These are phyloP conservation scores for Ambrosiella cleistominuta DNA, from an alignment of 2,329 filamentous ascomycete genomes.

Conservation along the genomic window DNA sequence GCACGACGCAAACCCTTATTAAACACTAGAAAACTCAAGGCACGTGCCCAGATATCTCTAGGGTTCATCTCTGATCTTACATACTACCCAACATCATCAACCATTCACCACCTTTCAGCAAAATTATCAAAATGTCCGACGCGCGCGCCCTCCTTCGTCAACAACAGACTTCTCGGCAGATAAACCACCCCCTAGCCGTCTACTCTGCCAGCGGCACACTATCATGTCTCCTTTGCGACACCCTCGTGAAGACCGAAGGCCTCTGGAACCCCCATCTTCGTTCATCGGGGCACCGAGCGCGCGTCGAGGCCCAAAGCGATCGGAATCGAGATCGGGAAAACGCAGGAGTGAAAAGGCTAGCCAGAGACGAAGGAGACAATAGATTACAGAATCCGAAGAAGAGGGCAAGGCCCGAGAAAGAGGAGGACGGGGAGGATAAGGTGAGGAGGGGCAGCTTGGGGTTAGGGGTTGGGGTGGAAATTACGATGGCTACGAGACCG, in stretches of 20 bases:
- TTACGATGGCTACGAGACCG: conserved; percentile 45
- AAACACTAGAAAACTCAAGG: not conserved
- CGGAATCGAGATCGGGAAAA: conserved; percentile 16
- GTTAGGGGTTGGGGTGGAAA: conserved; percentile 35
- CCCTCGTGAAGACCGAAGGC: conserved; percentile 45
- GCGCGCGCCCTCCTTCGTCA: conserved; percentile 63
- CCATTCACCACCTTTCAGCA: conserved; percentile 2
- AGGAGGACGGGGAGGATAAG: not conserved
- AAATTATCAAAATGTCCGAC: conserved; percentile 47
- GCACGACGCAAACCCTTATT: not conserved
- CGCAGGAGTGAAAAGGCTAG: too few species aligned
- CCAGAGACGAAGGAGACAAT: not conserved
- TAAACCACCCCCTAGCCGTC: conserved; percentile 49
- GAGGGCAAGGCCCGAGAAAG: not conserved
- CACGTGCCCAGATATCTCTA: too few species aligned
- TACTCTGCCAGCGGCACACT: conserved; percentile 54
- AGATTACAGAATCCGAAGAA: not conserved
- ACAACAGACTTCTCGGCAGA: conserved; percentile 56
- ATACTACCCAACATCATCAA: not conserved
- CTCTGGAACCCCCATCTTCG: conserved; percentile 49
- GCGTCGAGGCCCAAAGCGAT: conserved; percentile 12
- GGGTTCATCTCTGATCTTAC: not conserved
- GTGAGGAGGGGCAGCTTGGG: not conserved
- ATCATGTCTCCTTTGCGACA: conserved; percentile 48
- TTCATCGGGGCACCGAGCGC: conserved; percentile 26